These are phyloP conservation scores for Chaetomium olivaceum DNA, from an alignment of 2,329 filamentous ascomycete species.

Conservation along the genomic window DNA sequence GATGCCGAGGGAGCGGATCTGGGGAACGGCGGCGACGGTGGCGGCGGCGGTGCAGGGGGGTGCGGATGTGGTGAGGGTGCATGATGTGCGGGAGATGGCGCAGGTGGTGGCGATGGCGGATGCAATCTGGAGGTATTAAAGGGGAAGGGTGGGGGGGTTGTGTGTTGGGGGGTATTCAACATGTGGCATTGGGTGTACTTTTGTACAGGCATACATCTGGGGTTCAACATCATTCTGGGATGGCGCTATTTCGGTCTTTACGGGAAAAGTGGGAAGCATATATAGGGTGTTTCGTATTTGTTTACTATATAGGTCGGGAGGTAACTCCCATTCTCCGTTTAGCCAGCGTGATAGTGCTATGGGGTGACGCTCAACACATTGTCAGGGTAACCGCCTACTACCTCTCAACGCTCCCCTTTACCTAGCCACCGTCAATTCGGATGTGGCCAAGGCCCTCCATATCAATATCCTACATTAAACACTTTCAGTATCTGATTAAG, in stretches of 20 bases:
- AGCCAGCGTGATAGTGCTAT: no score
- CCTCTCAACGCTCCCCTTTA: neutral
- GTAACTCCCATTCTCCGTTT: no score
- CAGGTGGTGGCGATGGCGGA: slow-evolving; percentile 85
- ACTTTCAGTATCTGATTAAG: neutral
- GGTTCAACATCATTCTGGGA: slow-evolving; percentile 2
- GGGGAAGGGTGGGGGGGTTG: neutral
- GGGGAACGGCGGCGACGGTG: slow-evolving; percentile 87
- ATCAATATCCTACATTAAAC: neutral
- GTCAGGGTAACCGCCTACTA: neutral
- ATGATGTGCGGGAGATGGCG: slow-evolving; percentile 85
- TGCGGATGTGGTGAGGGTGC: slow-evolving; percentile 88
- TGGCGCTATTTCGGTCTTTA: neutral
- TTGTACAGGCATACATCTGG: neutral
- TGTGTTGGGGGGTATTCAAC: slow-evolving; percentile 21
- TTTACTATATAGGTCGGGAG: neutral
- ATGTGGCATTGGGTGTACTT: neutral
- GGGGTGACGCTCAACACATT: neutral
- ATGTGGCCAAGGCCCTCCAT: neutral
- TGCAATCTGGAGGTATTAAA: slow-evolving; percentile 73
- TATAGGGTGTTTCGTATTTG: neutral
- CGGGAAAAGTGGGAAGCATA: neutral
- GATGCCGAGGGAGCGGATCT: slow-evolving; percentile 68
- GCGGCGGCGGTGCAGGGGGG: slow-evolving; percentile 83
- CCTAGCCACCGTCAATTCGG: neutral